Conservation (phyloP, 2,329 filamentous ascomycete species). For the Mariannaea elegans region DNA sequence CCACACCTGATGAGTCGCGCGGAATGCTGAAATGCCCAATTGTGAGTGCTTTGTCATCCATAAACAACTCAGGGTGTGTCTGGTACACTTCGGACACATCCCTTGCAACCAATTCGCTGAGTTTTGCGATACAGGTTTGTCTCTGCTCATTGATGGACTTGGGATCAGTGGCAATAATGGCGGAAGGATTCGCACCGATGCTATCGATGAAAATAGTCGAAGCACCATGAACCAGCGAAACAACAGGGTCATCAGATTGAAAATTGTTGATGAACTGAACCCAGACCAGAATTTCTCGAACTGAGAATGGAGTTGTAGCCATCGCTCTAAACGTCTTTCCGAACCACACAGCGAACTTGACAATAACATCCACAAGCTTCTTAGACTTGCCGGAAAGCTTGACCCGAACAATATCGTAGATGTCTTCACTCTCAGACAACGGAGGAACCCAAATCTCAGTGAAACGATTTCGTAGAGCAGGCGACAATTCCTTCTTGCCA, state of each 20-base stretch:
- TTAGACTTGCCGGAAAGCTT: slow-evolving; percentile 71
- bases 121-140: slow-evolving; percentile 74
- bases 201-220: slow-evolving; percentile 97
- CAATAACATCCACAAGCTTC: slow-evolving; percentile 72
- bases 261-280: slow-evolving; percentile 87
- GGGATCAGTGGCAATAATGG: slow-evolving; percentile 77
- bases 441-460: slow-evolving; percentile 99
- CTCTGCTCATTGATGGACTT: slow-evolving; percentile 77
- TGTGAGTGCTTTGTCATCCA: slow-evolving; percentile 61
- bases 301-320: slow-evolving; percentile 80
- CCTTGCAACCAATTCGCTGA: slow-evolving; percentile 70
- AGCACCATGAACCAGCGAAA: slow-evolving; percentile 79
- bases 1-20: slow-evolving; percentile 52
- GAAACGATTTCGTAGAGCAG: slow-evolving; percentile 93
- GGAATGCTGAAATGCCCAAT: slow-evolving; percentile 80
- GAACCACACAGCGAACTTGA: slow-evolving; percentile 94
- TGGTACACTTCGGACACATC: slow-evolving; percentile 75
- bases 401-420: slow-evolving; percentile 83
- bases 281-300: slow-evolving; percentile 93
- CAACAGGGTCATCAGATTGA: slow-evolving; percentile 53
- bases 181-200: slow-evolving; percentile 92
- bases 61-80: slow-evolving; percentile 65
- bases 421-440: slow-evolving; percentile 83
- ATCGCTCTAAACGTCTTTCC: slow-evolving; percentile 81
- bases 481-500: slow-evolving; percentile 96